Evolutionary conservation across 495 filamentous ascomycete species (phyloP).

Genomic region (Cercophora samala): DNA sequence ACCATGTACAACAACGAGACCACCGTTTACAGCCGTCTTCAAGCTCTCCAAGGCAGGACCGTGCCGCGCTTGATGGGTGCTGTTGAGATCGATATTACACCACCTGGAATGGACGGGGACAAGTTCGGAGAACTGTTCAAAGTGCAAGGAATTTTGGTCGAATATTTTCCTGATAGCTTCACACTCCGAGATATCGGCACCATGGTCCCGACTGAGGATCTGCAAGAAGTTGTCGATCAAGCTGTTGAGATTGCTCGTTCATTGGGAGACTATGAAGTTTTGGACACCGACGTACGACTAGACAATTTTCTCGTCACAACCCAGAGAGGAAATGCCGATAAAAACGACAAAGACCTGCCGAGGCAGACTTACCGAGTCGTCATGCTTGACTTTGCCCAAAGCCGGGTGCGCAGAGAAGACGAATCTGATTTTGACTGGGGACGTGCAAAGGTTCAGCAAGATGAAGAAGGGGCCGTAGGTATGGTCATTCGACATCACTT

Average conservation of each 20-base stretch:
- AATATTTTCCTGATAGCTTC: not conserved
- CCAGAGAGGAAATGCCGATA: not conserved
- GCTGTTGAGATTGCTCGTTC: not conserved
- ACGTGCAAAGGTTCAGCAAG: slow-evolving; percentile 23
- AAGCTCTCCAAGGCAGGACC: not conserved
- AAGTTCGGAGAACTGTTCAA: not conserved
- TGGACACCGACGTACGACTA: slow-evolving; percentile 31
- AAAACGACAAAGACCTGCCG: not conserved
- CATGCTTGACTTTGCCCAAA: slow-evolving; percentile 37
- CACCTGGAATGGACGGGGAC: not conserved
- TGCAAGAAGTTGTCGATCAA: slow-evolving; percentile 7
- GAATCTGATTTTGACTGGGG: slow-evolving; percentile 26
- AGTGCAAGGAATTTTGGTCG: not conserved
- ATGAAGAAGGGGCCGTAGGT: slow-evolving; percentile 33
- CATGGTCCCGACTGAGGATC: not conserved
- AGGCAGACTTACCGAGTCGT: slow-evolving; percentile 20
- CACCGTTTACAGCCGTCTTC: not conserved
- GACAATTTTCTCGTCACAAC: slow-evolving; percentile 32
- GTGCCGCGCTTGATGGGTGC: not conserved
- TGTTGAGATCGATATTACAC: not conserved
- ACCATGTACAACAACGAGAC: not conserved
- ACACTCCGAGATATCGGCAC: not conserved
- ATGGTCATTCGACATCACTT: slow-evolving; percentile 25
- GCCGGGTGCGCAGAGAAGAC: slow-evolving; percentile 27
- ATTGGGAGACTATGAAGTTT: slow-evolving; percentile 26